These are phyloP conservation scores for Marsdenia floribunda DNA, from an alignment of 257 asterid species.

Conservation along the genomic window DNA sequence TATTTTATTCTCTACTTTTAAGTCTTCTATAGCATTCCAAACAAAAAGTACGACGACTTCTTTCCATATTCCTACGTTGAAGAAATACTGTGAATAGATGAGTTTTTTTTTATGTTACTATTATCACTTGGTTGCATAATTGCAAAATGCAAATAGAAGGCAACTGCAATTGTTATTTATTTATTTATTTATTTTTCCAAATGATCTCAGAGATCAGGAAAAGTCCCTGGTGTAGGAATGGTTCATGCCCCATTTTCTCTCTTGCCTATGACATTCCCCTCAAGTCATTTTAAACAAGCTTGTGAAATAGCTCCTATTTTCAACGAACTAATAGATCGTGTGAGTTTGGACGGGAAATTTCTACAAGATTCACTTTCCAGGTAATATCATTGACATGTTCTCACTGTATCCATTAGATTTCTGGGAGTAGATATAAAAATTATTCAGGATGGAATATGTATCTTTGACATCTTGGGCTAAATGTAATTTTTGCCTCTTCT, in stretches of 20 bases:
- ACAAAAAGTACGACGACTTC: background rate
- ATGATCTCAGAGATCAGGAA: constrained; percentile 67
- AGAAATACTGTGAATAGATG: background rate
- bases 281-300: constrained; percentile 71
- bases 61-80: background rate
- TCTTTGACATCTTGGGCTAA: background rate
- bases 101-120: background rate
- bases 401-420: background rate
- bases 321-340: constrained; percentile 87
- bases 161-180: constrained; percentile 1
- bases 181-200: constrained; percentile 12
- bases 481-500: background rate
- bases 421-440: too few species aligned
- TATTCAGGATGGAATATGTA: background rate
- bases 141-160: background rate
- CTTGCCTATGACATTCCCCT: constrained; percentile 75
- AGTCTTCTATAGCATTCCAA: background rate
- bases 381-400: constrained; percentile 20
- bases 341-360: constrained; percentile 78
- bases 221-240: constrained; percentile 74
- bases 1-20: background rate
- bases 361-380: constrained; percentile 88
- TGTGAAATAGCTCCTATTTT: constrained; percentile 94
- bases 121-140: background rate
- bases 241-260: constrained; percentile 87